Conservation (phyloP, 179 eudicot species). For the Drosera spatulata region DNA sequence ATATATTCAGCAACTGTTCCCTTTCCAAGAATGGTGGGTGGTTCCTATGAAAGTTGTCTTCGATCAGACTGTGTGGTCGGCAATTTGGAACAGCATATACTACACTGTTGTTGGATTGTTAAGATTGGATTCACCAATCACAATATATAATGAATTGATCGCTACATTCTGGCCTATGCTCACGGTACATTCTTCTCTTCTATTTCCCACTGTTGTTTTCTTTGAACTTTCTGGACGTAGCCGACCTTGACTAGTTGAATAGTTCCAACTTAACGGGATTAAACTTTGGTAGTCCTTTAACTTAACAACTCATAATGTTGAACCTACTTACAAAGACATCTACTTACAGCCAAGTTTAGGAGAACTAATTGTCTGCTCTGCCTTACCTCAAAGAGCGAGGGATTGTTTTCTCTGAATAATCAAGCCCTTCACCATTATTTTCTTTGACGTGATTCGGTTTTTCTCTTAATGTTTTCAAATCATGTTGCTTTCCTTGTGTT, state of each 20-base stretch:
- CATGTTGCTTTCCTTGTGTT: background rate
- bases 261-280: too few species aligned
- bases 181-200: conserved; percentile 21
- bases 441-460: too few species aligned
- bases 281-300: too few species aligned
- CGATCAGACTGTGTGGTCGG: conserved; percentile 36
- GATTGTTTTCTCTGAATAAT: too few species aligned
- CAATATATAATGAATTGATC: conserved; percentile 19
- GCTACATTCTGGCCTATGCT: conserved; percentile 31
- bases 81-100: conserved; percentile 37
- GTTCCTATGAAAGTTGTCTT: conserved; percentile 33
- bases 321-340: too few species aligned
- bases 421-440: too few species aligned
- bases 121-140: conserved; percentile 27
- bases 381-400: too few species aligned
- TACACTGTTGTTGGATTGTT: conserved; percentile 25
- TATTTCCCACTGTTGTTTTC: background rate
- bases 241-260: background rate
- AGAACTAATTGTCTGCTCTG: too few species aligned
- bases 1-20: conserved; percentile 22
- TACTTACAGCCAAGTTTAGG: too few species aligned
- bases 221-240: background rate
- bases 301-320: too few species aligned
- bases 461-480: too few species aligned
- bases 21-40: conserved; percentile 41